Base-by-base conservation (phyloP, 352 stramenopile genomes). In the Globisporangium recalcitrans region DNA sequence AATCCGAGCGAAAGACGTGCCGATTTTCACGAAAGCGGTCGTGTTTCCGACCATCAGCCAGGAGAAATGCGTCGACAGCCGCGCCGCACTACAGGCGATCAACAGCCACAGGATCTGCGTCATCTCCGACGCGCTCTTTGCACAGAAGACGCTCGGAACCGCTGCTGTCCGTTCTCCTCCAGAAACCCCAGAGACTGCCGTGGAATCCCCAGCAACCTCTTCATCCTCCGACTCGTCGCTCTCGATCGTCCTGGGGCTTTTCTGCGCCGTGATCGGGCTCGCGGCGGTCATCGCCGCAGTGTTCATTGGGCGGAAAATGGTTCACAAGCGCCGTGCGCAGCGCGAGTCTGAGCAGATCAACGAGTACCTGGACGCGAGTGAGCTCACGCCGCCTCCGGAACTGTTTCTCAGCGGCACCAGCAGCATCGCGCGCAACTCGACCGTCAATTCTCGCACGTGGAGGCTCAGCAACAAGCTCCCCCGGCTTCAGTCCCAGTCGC, bases 311-410 rank as follows among this genome's bases (percentile, higher is more conserved):
- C 42, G 52, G 38, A 54, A 66, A 69, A 51, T 65, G 63, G 1
- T 22, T 59, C 0, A 55, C 62, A 49, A 40, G 49, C 58, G 53
- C 44, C 38, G 51, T 11, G 22, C 64, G 46, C 38, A 67, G 48
- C 51, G 42, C 63, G 68, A 74, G 58, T 42, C 71, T 63, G 38
- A 71, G 53, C 51, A 42, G 7, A 52, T 52, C 24, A 27, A 52
- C 38, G 29, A 64, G 34, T 64, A 64, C 58, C 26, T 58, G 8
- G 58, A 64, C 27, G 58, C 32, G 19, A n/a, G 48, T 29, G 58
- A 29, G n/a, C 27, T 64, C 24, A 64, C 48, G 11, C 58, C 58
- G 0, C 58, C 32, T 0, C 32, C 58, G 0, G 47, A 49, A 22
- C 9, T 38, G 34, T 27, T 54, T 21, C 47, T 40, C 47, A 56